Evolutionary conservation across 139 green algal species (phyloP), one percentile per base, ranked within the genome.

Genomic region (Coelastrella sp.): DNA sequence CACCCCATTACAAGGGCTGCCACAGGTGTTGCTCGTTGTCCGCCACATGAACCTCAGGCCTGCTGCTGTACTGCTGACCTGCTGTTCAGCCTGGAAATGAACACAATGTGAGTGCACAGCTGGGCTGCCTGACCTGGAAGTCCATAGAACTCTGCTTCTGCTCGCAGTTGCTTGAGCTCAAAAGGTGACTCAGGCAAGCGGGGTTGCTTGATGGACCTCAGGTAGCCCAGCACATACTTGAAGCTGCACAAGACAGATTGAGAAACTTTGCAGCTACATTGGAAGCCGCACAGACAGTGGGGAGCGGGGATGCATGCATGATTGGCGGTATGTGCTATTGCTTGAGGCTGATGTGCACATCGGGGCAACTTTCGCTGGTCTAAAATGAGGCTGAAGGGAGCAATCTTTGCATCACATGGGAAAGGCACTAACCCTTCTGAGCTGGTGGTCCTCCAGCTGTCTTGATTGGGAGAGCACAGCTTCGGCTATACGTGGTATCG

Each of bases 171-270:
- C 68, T 63, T 58, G 9, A 66, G 68, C 68, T 80, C 35, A 10
- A 27, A 8, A 10, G 66, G 10, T 10, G 20, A 58, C 24, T 68
- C 56, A 70, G 84, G 68, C 84, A 88, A 49, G 68, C 56, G 20
- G 11, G 7, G 7, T 8, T 80, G 49, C 22, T 20, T 11, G 20
- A 80, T 4, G 9, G 10, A 68, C 60, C 84, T 72, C 35, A 88
- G 66, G 84, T 88, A 88, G 7, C 66, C 24, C 68, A 88, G 68
- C 84, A 88, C 84, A 25, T 78, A 78, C 65, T 87, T 63, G 82
- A 87, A 87, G 65, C 82, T 76, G 60, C 61, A 75, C 35, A 49
- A 49, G 35, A 49, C 35, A 49, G 3, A 49, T 49, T 49, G 35
- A 49, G 35, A 3, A 49, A 49, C 35, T 49, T 49, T 49, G 35